Evolutionary conservation across 2,329 filamentous ascomycete genomes (phyloP).

Genomic region (Didymella glomerata): DNA sequence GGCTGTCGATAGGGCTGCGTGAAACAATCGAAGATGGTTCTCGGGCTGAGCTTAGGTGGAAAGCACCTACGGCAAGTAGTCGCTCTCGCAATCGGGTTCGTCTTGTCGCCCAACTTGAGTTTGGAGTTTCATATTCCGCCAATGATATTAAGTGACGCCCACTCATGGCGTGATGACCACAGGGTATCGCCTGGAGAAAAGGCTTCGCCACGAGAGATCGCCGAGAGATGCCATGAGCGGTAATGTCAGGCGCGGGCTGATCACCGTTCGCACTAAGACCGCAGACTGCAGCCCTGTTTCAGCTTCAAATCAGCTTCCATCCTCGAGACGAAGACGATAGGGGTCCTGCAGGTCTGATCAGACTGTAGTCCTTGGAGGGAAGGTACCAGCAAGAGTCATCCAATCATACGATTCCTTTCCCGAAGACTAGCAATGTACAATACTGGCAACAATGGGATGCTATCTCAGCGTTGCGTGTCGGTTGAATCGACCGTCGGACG

Average conservation of each 20-base stretch:
- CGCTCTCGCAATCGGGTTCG: slow-evolving; percentile 3
- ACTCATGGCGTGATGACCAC: slow-evolving; percentile 12
- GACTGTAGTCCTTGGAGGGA: not conserved
- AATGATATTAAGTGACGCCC: not conserved
- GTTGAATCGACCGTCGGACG: not conserved
- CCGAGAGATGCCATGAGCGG: not conserved
- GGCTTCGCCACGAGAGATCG: not conserved
- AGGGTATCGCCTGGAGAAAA: not conserved
- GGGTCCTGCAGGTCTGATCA: not conserved
- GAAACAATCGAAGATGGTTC: not conserved
- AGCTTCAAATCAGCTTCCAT: not conserved
- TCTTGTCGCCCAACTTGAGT: not conserved
- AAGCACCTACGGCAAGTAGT: not conserved
- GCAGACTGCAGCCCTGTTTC: not conserved
- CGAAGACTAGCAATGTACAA: not conserved
- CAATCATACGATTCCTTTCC: not conserved
- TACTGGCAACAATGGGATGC: not conserved
- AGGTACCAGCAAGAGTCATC: not conserved
- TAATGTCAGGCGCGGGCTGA: not conserved
- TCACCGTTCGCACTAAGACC: not conserved
- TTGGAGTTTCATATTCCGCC: not conserved
- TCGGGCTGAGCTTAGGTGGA: not conserved
- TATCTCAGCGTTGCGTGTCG: slow-evolving; percentile 1
- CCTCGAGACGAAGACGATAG: not conserved
- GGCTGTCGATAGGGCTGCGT: not conserved